phyloP scores from a whole-genome alignment of 2,329 filamentous ascomycete species.

The Rhinocladiella similis region DNA sequence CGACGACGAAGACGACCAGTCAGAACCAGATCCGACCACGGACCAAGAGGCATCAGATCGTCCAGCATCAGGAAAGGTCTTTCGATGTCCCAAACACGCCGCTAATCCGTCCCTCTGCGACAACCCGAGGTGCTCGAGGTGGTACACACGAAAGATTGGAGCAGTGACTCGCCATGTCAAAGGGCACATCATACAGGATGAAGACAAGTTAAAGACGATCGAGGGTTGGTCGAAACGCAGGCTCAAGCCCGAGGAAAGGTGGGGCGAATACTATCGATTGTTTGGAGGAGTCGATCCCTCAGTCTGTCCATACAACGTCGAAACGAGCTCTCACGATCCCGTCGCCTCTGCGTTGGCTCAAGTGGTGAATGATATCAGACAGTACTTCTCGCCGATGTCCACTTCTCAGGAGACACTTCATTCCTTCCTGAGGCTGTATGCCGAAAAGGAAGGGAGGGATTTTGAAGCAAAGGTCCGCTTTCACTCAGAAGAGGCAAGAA shows the following conservation, averaged over 20 bases:
- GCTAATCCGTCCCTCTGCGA: background rate
- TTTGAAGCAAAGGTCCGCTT: background rate
- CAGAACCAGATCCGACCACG: background rate
- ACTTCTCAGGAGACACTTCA: background rate
- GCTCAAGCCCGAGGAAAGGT: background rate
- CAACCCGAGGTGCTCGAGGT: background rate
- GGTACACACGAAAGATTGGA: background rate
- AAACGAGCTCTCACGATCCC: background rate
- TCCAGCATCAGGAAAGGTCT: background rate
- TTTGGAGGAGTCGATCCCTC: background rate
- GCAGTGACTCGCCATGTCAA: background rate
- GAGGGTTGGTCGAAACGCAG: background rate
- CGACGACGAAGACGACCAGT: background rate
- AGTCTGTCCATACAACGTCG: background rate
- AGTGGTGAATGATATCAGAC: background rate
- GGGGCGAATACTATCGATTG: background rate
- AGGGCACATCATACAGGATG: background rate
- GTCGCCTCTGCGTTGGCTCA: background rate
- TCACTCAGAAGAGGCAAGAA: background rate
- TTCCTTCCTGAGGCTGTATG: background rate
- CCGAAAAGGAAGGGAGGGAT: background rate
- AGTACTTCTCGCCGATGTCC: background rate
- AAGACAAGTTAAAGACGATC: background rate
- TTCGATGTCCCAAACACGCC: background rate
- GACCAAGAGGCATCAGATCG: background rate